phyloP scores from a whole-genome alignment of 2,329 filamentous ascomycete species.

The Bipolaris sorokiniana region DNA sequence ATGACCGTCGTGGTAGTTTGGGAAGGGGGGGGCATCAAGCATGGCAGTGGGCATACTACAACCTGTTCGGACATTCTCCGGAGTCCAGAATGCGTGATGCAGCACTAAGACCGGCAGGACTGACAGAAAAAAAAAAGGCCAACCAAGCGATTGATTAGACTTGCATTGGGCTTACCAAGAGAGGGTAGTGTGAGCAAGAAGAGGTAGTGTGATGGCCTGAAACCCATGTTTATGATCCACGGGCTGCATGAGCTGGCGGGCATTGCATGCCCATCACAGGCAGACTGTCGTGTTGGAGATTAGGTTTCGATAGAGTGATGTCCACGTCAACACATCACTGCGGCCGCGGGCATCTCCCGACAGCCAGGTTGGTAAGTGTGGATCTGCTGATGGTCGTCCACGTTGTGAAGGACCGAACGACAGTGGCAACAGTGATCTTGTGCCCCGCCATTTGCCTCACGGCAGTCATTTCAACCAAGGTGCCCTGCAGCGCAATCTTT shows the following conservation, averaged over 20 bases:
- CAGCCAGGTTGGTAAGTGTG: slow-evolving; percentile 18
- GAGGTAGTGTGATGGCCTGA: slow-evolving; percentile 8
- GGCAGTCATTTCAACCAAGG: neutral
- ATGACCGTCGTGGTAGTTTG: slow-evolving; percentile 1
- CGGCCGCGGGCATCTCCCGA: slow-evolving; percentile 11
- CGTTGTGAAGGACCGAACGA: slow-evolving; percentile 13
- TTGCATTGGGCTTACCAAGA: slow-evolving; percentile 19
- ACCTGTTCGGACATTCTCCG: slow-evolving; percentile 7
- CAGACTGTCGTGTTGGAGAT: slow-evolving; percentile 10
- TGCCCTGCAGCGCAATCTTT: slow-evolving; percentile 5
- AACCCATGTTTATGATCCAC: slow-evolving; percentile 16
- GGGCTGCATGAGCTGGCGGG: slow-evolving; percentile 17
- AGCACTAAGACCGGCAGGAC: slow-evolving; percentile 10
- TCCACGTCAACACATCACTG: slow-evolving; percentile 16
- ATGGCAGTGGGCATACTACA: slow-evolving; percentile 2
- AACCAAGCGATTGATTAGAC: slow-evolving; percentile 10
- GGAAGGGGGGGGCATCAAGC: neutral
- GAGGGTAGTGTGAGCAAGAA: slow-evolving; percentile 12
- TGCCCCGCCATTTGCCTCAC: slow-evolving; percentile 9
- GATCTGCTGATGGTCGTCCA: slow-evolving; percentile 15
- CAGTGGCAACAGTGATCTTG: slow-evolving; percentile 13
- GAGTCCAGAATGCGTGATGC: slow-evolving; percentile 1
- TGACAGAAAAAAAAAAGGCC: slow-evolving; percentile 12
- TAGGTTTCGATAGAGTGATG: slow-evolving; percentile 17
- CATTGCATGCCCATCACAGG: slow-evolving; percentile 7